A percentile compares a stretch with the other conserved stretches of the same genome.
Conservation (phyloP, 2,329 filamentous ascomycete species). For the Phialocephala sp. region DNA sequence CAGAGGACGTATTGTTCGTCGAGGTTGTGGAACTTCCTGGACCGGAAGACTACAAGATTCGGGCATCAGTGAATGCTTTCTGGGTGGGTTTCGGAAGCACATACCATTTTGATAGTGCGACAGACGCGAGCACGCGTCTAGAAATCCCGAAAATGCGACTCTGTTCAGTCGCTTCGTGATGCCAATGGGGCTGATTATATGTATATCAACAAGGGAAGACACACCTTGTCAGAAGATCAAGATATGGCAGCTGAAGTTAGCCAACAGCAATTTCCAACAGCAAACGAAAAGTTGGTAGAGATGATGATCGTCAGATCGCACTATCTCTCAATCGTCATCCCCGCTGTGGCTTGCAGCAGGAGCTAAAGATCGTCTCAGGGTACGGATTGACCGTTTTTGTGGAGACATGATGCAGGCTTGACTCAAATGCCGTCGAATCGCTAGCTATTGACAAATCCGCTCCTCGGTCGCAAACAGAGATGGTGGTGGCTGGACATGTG, state of each 20-base stretch:
- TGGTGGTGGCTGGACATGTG: background rate
- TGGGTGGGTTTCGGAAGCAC: background rate
- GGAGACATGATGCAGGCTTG: background rate
- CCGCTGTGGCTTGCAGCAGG: constrained; percentile 21
- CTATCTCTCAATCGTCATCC: constrained; percentile 19
- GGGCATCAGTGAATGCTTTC: constrained; percentile 8
- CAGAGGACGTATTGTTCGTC: constrained; percentile 17
- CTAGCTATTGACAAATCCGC: background rate
- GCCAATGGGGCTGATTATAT: background rate
- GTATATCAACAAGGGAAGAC: background rate
- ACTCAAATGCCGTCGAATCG: background rate
- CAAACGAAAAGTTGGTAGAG: constrained; percentile 16
- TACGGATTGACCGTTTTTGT: constrained; percentile 4
- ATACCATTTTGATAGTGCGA: background rate
- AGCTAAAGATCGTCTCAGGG: constrained; percentile 13
- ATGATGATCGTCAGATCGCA: constrained; percentile 18
- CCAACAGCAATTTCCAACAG: constrained; percentile 17
- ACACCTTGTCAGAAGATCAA: background rate
- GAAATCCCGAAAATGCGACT: background rate
- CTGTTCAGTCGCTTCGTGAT: background rate
- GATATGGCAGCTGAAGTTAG: constrained; percentile 8
- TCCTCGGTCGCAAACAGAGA: background rate
- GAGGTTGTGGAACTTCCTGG: constrained; percentile 16
- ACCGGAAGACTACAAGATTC: constrained; percentile 12
- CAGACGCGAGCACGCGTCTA: constrained; percentile 7